Base-by-base conservation (phyloP, 139 green algal species). In the Dunaliella sp. region DNA sequence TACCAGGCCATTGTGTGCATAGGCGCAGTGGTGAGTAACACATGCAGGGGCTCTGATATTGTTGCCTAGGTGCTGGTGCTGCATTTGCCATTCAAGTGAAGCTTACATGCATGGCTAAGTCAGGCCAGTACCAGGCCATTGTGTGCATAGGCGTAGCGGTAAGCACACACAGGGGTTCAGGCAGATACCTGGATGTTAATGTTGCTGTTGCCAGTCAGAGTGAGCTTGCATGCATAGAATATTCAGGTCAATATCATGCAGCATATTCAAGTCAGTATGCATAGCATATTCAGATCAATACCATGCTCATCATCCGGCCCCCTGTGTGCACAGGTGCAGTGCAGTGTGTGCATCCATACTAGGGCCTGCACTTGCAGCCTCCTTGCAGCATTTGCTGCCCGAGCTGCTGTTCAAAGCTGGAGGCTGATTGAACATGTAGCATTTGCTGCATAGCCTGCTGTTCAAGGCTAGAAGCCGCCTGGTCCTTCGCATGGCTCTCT, bases 1-100 rank as follows among this genome's bases (percentile, higher is more conserved):
- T 99, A 97, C 85, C 93, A 96, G 38, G 97, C 92, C 1, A 91
- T 99, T 31, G 83, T 99, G 2, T 94, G 92, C 87, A 97, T 99
- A 76, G 97, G 97, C 1, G 96, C 95, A 12, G 93, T 99, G 86
- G 95, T 98, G 86, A 92, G 93, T 87, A 38, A 12, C 21, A 28
- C 59, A 57, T 32, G 32, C 77, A 34, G 77, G 32, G 3, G 3
- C 32, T 34, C 32, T 30, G 7, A 25, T 16, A 30, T 3, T 3
- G 33, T 79, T 3, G 26, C 31, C 74, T 79, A 30, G 22, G 3
- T 79, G 74, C 74, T 79, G 74, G 22, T 12, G 21, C 74, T 16
- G 3, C 21, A 3, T 79, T n/a, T n/a, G n/a, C n/a, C n/a, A n/a
- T n/a, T n/a, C n/a, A n/a, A n/a, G n/a, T n/a, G n/a, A n/a, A n/a